A percentile compares a stretch with the other conserved stretches of the same genome.
phyloP scores from a whole-genome alignment of 345 rosid species.

The Pseudoturritis turrita region DNA sequence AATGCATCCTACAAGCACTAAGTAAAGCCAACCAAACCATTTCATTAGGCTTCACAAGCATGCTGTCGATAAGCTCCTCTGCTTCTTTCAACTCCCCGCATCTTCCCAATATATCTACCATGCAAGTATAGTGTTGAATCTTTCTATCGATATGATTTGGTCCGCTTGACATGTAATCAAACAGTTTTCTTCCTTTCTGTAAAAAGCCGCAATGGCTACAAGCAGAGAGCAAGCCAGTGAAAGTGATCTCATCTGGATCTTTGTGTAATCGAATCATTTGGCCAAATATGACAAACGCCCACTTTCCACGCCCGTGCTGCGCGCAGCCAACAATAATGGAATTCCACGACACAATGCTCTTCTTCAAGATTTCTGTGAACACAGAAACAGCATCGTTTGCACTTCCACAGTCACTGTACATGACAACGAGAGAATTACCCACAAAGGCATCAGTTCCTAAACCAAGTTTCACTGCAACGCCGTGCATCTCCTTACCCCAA shows the following conservation, averaged over 20 bases:
- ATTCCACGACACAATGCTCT: constrained; percentile 68
- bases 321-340: constrained; percentile 60
- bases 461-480: constrained; percentile 47
- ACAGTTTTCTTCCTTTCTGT: constrained; percentile 54
- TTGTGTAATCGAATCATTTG: constrained; percentile 52
- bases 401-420: constrained; percentile 57
- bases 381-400: constrained; percentile 38
- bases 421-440: constrained; percentile 60
- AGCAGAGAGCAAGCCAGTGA: constrained; percentile 77
- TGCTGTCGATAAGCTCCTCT: constrained; percentile 48
- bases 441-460: constrained; percentile 50
- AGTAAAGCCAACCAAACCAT: constrained; percentile 68
- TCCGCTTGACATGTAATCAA: constrained; percentile 39
- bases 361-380: constrained; percentile 40
- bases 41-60: constrained; percentile 50
- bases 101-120: constrained; percentile 73
- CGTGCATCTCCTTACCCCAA: constrained; percentile 61
- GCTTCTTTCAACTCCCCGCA: constrained; percentile 60
- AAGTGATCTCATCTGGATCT: constrained; percentile 68
- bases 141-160: constrained; percentile 28
- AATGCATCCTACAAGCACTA: constrained; percentile 64
- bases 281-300: constrained; percentile 46
- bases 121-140: constrained; percentile 64
- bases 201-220: constrained; percentile 70
- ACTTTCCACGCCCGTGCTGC: constrained; percentile 56